Evolutionary conservation across 257 asterid species (phyloP), one percentile per base, ranked within the genome.

Genomic region (Eustoma russellianum): DNA sequence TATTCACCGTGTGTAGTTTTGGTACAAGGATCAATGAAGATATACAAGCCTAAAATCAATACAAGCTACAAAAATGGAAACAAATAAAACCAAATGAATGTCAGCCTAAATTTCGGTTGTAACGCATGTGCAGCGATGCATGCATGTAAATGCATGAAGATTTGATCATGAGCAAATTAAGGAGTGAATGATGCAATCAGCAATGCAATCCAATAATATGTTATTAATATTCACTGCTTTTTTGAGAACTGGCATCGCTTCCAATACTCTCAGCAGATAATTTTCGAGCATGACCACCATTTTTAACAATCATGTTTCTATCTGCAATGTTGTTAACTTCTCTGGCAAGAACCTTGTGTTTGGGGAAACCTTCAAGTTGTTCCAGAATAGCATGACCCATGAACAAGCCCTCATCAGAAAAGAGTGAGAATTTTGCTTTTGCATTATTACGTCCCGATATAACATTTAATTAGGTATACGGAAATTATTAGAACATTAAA

Each of bases 371-470:
- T 70, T 86, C 93, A 40, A 91, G 88, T 67, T 91, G 87, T 69
- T 88, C 97, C 38, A 92, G 67, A 77, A 92, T 88, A 71, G 91
- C 88, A 51, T 85, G 88, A 65, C 98, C 97, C 94, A 88, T 80
- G 44, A 87, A 85, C 77, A 92, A 78, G 56, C 99, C 95, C 72
- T 92, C 97, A 2, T 88, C 99, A 35, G 18, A 44, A 17, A n/a
- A 46, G 43, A 28, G 49, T 51, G 52, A 40, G 34, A 33, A 60
- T 16, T 24, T 61, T 62, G 57, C 57, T 53, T 54, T 56, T 2
- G 52, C 58, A 33, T 41, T 59, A 55, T 47, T 41, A 40, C 38
- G 43, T 35, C 46, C 13, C 15, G n/a, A 41, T 13, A 7, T 3
- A 12, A 52, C 24, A 11, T 33, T 24, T 43, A 43, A 5, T 38